Conservation (phyloP, 2,329 filamentous ascomycete species). For the Stagonosporopsis cucurbitacearum region DNA sequence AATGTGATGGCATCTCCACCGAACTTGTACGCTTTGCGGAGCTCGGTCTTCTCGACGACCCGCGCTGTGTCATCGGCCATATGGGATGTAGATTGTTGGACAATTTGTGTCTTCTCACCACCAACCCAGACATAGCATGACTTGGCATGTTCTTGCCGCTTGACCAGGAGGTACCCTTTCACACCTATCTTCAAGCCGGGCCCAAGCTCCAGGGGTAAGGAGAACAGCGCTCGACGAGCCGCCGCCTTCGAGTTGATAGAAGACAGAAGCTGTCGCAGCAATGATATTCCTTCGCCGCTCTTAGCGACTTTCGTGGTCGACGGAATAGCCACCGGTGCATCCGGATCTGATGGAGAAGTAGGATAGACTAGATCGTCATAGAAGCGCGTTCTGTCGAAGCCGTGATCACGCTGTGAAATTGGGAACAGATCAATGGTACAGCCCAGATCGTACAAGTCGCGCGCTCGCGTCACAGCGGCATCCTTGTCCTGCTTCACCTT, state of each 20-base stretch:
- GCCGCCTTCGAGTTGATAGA: conserved; percentile 91
- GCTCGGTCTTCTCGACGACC: conserved; percentile 78
- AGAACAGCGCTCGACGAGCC: conserved; percentile 84
- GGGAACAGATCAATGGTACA: conserved; percentile 93
- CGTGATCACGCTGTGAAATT: conserved; percentile 72
- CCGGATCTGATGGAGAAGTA: conserved; percentile 69
- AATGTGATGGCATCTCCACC: conserved; percentile 90
- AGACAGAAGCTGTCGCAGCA: conserved; percentile 80
- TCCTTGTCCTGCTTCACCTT: conserved; percentile 75
- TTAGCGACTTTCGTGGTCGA: conserved; percentile 67
- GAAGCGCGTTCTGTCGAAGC: conserved; percentile 84
- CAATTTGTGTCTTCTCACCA: conserved; percentile 85
- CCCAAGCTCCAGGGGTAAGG: conserved; percentile 84
- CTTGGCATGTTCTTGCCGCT: conserved; percentile 79
- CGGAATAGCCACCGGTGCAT: conserved; percentile 63
- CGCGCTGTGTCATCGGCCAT: conserved; percentile 79
- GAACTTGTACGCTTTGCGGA: conserved; percentile 94
- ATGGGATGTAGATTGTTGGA: conserved; percentile 72
- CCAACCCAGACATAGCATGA: conserved; percentile 88
- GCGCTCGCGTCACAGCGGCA: conserved; percentile 83
- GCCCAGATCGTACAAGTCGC: conserved; percentile 92
- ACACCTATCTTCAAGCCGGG: conserved; percentile 86
- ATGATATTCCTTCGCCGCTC: conserved; percentile 75
- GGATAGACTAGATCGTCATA: conserved; percentile 97
- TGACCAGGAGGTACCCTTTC: conserved; percentile 89